Conservation (phyloP, 306 rosid genomes). For the Glycine tomentella region DNA sequence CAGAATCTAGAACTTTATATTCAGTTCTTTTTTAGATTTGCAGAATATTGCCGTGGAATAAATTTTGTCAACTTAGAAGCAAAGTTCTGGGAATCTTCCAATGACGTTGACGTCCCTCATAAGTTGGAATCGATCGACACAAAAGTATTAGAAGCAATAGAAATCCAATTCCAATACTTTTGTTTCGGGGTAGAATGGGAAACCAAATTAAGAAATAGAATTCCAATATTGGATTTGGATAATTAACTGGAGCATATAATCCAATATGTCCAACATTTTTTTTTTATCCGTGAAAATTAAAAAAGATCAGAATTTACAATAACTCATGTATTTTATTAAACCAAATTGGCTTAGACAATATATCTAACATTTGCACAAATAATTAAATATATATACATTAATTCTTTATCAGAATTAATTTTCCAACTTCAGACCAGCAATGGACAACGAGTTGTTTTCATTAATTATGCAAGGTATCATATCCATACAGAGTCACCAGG, state of each 20-base stretch:
- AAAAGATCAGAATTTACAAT: no score
- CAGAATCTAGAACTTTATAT: not conserved
- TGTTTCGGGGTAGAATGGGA: not conserved
- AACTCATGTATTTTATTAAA: no score
- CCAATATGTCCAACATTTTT: not conserved
- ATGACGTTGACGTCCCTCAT: not conserved
- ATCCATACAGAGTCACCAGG: not conserved
- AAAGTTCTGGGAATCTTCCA: not conserved
- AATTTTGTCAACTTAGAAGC: not conserved
- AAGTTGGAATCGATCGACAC: conserved; percentile 11
- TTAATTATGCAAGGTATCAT: no score
- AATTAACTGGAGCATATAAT: not conserved
- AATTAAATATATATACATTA: no score
- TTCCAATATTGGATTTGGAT: not conserved
- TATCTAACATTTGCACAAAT: not conserved
- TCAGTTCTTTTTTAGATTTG: not conserved
- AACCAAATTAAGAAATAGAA: not conserved
- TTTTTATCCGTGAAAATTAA: no score
- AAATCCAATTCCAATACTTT: not conserved
- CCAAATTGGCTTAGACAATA: no score
- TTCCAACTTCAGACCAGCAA: no score
- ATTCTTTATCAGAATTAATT: no score
- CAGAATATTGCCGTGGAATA: conserved; percentile 14
- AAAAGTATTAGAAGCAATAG: not conserved
- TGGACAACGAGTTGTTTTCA: no score